phyloP scores from a whole-genome alignment of 768 basidiomycete species.

The Harrya chromipes region DNA sequence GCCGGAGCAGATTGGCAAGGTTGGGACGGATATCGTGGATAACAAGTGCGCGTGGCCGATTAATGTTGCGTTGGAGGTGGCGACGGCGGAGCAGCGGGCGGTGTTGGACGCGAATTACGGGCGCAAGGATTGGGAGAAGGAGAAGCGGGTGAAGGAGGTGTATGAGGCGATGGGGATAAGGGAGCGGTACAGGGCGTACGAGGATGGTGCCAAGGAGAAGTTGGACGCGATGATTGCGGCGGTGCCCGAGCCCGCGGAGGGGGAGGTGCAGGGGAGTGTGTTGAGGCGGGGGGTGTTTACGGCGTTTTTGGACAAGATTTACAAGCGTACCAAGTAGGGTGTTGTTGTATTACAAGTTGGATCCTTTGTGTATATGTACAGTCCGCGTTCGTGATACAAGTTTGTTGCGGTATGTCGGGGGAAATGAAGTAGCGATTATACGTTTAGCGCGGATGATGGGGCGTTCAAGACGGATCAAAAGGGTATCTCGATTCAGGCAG shows the following conservation, averaged over 20 bases:
- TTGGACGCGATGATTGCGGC: constrained; percentile 67
- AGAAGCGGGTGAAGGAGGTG: constrained; percentile 61
- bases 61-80: constrained; percentile 74
- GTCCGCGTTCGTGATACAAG: no score
- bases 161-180: constrained; percentile 69
- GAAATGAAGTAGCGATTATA: no score
- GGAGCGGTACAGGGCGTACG: constrained; percentile 70
- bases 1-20: constrained; percentile 91
- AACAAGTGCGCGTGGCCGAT: constrained; percentile 99
- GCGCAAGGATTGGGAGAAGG: constrained; percentile 45
- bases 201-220: constrained; percentile 65
- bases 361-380: no score
- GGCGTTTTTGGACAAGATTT: constrained; percentile 87
- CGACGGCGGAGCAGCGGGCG: constrained; percentile 51
- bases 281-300: constrained; percentile 71
- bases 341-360: background rate
- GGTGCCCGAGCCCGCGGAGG: constrained; percentile 56
- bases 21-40: constrained; percentile 97
- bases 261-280: constrained; percentile 39
- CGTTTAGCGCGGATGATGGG: no score
- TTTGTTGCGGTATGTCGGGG: no score
- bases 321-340: constrained; percentile 57
- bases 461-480: no score
- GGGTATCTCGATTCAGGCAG: no score
- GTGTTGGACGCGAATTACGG: constrained; percentile 70